Percentiles rank a stretch among this genome's conserved stretches.
phyloP scores from a whole-genome alignment of 345 rosid genomes.

The Eucalyptus victrix region DNA sequence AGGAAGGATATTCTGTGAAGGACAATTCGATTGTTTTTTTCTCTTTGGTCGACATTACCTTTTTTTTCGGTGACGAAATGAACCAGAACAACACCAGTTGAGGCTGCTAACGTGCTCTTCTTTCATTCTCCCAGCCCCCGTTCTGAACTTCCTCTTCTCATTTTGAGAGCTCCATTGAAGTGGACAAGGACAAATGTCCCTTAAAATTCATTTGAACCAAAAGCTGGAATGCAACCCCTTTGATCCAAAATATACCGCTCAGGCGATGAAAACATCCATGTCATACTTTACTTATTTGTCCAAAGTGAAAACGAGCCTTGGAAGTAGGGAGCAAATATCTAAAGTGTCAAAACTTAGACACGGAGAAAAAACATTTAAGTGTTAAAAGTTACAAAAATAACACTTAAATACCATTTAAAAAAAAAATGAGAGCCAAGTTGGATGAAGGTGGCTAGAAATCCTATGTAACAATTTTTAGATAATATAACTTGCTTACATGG shows the following conservation, averaged over 20 bases:
- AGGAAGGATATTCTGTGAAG: not conserved
- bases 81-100: not conserved
- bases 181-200: not conserved
- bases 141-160: not conserved
- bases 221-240: not conserved
- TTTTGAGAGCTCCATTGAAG: not conserved
- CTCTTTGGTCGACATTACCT: not conserved
- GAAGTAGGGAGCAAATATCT: rapidly evolving
- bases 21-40: not conserved
- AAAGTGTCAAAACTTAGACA: too few species aligned
- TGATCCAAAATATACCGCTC: not conserved
- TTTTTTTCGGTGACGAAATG: not conserved
- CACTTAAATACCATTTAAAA: too few species aligned
- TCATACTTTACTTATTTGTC: not conserved
- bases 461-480: rapidly evolving
- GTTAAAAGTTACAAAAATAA: too few species aligned
- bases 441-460: too few species aligned
- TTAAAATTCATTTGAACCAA: not conserved
- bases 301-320: not conserved
- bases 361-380: rapidly evolving
- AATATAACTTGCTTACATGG: too few species aligned
- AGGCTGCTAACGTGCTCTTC: not conserved
- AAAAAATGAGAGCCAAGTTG: too few species aligned
- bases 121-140: not conserved
- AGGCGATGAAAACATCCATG: not conserved